Base-by-base conservation (phyloP, 306 rosid species). In the Alnus glutinosa region DNA sequence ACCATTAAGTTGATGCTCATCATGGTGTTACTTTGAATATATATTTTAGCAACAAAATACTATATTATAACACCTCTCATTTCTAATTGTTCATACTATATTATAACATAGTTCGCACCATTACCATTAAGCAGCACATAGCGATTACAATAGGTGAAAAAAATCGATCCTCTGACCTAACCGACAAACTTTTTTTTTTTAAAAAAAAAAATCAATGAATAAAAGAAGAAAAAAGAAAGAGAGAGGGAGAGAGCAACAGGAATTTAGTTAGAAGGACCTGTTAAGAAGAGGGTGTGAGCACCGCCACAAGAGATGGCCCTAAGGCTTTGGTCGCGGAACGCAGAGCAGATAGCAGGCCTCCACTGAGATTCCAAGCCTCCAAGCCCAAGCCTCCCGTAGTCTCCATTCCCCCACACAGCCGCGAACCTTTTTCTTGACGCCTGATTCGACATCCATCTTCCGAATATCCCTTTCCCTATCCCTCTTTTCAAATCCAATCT, bases 391-490 rank as follows among this genome's bases (percentile, higher is more conserved):
- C 98, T 87, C 2, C 98, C 97, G 63, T 79, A 88, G 81, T 94
- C 98, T 4, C 97, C 98, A 79, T 94, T 94, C 0, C 98, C 98
- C 94, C 97, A 94, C 15, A 94, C 71, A 62, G 92, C 95, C 1
- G 91, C 98, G 79, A 91, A 84, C 67, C 75, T 86, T 88, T 83
- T 87, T 37, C 86, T 89, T 5, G 50, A 67, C 15, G 78, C 71
- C 52, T 79, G 87, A 44, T 63, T 67, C 9, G 90, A 85, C 64
- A 81, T 74, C 69, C 87, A 83, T 70, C 94, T 85, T 48, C 49
- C 66, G 18, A 28, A 18, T 66, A 84, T 50, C 72, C 85, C 87
- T 11, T 74, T 48, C 8, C 74, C 73, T 9, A 63, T 64, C 9
- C 28, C 19, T 14, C 23, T 16, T 67, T 16, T 67, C 71, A 36